Evolutionary conservation across 2,329 filamentous ascomycete genomes (phyloP).

Genomic region (Fusarium graminum): DNA sequence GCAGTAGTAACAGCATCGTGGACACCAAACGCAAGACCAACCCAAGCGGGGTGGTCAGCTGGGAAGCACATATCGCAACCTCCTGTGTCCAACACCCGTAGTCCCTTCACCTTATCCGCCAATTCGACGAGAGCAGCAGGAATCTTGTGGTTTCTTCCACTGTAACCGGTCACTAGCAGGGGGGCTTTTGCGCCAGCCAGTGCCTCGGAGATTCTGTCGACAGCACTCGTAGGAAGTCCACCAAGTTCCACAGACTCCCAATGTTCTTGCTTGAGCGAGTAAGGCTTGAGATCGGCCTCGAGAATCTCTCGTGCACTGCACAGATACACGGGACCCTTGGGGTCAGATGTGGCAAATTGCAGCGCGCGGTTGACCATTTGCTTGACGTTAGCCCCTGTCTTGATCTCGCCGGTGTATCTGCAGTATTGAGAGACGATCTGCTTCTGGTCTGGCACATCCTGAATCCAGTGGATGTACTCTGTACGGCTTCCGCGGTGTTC

Average conservation of each 20-base stretch:
- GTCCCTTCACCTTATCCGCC: conserved; percentile 74
- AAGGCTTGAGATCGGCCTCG: conserved; percentile 85
- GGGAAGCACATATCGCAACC: conserved; percentile 88
- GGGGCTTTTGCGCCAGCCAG: conserved; percentile 75
- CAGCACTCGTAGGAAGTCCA: conserved; percentile 65
- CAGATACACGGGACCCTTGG: conserved; percentile 84
- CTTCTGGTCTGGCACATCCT: conserved; percentile 86
- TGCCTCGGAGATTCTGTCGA: conserved; percentile 71
- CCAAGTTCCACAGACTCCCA: conserved; percentile 80
- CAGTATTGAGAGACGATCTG: conserved; percentile 88
- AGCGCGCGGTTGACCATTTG: conserved; percentile 89
- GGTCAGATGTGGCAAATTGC: conserved; percentile 83
- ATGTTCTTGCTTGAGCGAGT: conserved; percentile 73
- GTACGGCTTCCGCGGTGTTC: conserved; percentile 82
- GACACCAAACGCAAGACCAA: conserved; percentile 79
- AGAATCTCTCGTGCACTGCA: conserved; percentile 84
- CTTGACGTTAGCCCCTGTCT: conserved; percentile 86
- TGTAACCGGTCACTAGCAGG: conserved; percentile 78
- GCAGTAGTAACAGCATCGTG: conserved; percentile 81
- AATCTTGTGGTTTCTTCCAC: conserved; percentile 74
- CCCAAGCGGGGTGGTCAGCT: conserved; percentile 74
- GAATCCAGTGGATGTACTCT: conserved; percentile 89
- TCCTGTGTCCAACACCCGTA: conserved; percentile 80
- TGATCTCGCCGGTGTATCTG: conserved; percentile 84
- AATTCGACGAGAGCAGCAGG: conserved; percentile 74